These are phyloP conservation scores for Fraxinus anomala DNA, from an alignment of 257 asterid species.

Conservation along the genomic window DNA sequence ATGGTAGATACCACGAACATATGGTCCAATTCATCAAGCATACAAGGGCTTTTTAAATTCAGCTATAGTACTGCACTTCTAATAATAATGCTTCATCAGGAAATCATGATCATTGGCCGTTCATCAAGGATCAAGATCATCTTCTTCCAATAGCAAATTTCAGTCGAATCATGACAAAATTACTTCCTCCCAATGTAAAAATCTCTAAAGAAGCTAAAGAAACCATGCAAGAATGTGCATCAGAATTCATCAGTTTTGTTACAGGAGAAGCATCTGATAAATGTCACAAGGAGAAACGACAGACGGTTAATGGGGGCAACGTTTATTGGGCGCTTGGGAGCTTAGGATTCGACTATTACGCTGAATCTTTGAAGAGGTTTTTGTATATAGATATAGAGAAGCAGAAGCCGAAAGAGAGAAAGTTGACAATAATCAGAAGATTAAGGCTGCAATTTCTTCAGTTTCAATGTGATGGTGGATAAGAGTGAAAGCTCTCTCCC, in stretches of 20 bases:
- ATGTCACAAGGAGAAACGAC: conserved; percentile 53
- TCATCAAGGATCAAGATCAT: conserved; percentile 49
- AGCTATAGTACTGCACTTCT: background rate
- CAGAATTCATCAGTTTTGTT: conserved; percentile 67
- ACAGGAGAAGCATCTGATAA: conserved; percentile 62
- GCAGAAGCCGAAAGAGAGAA: conserved; percentile 44
- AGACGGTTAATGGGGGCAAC: too few relatives aligned
- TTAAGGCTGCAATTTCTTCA: conserved; percentile 22
- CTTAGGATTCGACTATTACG: conserved; percentile 54
- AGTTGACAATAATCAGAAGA: conserved; percentile 30
- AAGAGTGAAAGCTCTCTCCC: conserved; percentile 5
- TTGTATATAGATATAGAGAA: conserved; percentile 42
- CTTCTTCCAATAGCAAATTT: conserved; percentile 61
- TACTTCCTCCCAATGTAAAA: conserved; percentile 59
- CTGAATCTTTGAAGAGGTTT: conserved; percentile 41
- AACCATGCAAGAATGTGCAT: conserved; percentile 62
- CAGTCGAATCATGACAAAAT: conserved; percentile 58
- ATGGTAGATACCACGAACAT: background rate
- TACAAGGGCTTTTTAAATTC: background rate
- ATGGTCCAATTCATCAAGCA: background rate
- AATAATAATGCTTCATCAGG: too few relatives aligned
- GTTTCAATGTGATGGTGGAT: conserved; percentile 23
- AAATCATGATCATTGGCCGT: too few relatives aligned
- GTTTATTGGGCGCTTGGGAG: conserved; percentile 52
- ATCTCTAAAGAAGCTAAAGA: conserved; percentile 58